phyloP scores from a whole-genome alignment of 768 basidiomycete genomes.

The Rhodotorula toruloides region DNA sequence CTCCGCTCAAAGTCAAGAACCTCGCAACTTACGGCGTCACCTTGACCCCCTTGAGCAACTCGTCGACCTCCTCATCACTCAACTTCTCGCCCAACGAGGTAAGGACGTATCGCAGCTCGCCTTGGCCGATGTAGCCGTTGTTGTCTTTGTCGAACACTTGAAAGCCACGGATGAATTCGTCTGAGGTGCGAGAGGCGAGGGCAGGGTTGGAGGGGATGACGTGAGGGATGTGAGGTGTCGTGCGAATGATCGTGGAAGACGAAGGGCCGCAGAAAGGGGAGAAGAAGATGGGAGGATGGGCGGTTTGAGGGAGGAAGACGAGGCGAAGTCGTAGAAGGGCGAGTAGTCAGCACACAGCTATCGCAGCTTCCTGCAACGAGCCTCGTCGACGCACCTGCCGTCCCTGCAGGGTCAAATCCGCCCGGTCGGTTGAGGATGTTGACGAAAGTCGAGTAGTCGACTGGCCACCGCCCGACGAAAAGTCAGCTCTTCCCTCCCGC shows the following conservation, averaged over 20 bases:
- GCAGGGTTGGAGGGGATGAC: not conserved
- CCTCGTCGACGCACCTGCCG: conserved; percentile 62
- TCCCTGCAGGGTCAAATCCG: conserved; percentile 95
- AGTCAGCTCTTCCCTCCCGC: not conserved
- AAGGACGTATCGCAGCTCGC: conserved; percentile 84
- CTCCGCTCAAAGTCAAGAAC: too few relatives aligned
- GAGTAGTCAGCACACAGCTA: conserved; percentile 1
- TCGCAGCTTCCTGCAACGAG: conserved; percentile 5
- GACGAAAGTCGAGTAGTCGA: conserved; percentile 88
- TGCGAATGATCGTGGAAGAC: not conserved
- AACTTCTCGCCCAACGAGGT: conserved; percentile 99
- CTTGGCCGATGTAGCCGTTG: conserved; percentile 76
- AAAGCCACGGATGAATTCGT: conserved; percentile 99
- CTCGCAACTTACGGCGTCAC: conserved; percentile 79
- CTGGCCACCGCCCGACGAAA: conserved; percentile 48
- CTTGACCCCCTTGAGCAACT: conserved; percentile 91
- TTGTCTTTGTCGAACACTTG: conserved; percentile 97
- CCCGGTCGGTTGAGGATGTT: conserved; percentile 88
- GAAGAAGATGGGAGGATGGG: not conserved
- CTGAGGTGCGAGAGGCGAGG: conserved; percentile 50
- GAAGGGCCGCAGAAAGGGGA: conserved; percentile 12
- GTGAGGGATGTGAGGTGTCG: too few relatives aligned
- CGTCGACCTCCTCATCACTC: conserved; percentile 95
- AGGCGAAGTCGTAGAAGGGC: not conserved
- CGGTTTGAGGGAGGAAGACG: not conserved